These are phyloP conservation scores for Scenedesmus sp. DNA, from an alignment of 163 green algal species.

Conservation along the genomic window DNA sequence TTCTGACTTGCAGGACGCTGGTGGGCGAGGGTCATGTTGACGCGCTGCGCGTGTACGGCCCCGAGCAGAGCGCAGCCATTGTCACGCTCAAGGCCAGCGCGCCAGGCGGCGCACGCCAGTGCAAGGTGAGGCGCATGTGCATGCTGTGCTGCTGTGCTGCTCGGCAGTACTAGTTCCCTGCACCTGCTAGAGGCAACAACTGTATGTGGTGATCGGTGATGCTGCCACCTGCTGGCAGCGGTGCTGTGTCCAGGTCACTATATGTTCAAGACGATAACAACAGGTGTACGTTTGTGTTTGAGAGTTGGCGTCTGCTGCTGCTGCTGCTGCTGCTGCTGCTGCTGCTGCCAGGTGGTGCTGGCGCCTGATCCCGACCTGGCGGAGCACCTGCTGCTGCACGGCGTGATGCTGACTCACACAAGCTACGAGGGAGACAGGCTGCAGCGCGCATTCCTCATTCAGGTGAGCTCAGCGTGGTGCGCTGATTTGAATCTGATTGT, in stretches of 20 bases:
- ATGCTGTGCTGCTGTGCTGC: background rate
- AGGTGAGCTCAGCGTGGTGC: constrained; percentile 51
- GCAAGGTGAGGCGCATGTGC: constrained; percentile 61
- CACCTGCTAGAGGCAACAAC: too few species aligned
- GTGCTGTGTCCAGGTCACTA: too few species aligned
- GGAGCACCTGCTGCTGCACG: constrained; percentile 84
- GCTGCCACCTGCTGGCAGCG: too few species aligned
- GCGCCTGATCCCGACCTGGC: constrained; percentile 88
- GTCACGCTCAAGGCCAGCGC: constrained; percentile 75
- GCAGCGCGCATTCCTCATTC: constrained; percentile 68
- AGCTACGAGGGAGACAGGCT: constrained; percentile 64
- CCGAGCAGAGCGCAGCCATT: constrained; percentile 60
- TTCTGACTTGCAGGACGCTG: constrained; percentile 49
- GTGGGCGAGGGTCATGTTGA: constrained; percentile 67
- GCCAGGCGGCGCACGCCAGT: constrained; percentile 79
- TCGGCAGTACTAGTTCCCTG: background rate
- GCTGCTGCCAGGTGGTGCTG: constrained; percentile 72
- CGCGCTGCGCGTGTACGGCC: constrained; percentile 62
- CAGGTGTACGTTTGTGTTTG: too few species aligned
- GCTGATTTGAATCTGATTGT: too few species aligned
- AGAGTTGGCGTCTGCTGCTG: background rate
- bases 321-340: background rate
- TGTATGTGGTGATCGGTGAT: too few species aligned
- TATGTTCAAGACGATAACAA: too few species aligned
- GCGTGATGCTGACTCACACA: constrained; percentile 63